phyloP scores from a whole-genome alignment of 495 filamentous ascomycete genomes.

The Podospora tetraspora region DNA sequence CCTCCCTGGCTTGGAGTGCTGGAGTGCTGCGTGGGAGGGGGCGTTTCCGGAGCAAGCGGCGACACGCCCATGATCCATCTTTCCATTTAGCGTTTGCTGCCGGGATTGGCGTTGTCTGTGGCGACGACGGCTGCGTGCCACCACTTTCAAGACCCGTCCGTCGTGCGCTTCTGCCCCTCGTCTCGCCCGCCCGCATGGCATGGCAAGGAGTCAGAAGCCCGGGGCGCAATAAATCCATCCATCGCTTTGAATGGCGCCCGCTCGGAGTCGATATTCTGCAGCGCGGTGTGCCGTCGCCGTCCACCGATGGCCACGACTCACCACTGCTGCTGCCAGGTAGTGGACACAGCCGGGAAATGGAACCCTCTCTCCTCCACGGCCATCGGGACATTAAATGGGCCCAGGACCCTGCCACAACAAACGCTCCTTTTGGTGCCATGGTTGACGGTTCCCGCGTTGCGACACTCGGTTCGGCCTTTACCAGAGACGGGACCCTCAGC shows the following conservation, averaged over 20 bases:
- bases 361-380: neutral
- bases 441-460: neutral
- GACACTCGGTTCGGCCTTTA: neutral
- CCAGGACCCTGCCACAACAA: neutral
- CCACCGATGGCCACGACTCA: too few species aligned
- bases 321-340: neutral
- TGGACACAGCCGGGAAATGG: too few species aligned
- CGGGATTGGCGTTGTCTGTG: slow-evolving; percentile 24
- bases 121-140: slow-evolving; percentile 23
- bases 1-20: neutral
- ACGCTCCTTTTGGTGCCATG: neutral
- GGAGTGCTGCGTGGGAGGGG: slow-evolving; percentile 20
- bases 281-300: slow-evolving; percentile 11
- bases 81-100: slow-evolving; percentile 22
- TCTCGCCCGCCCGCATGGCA: slow-evolving; percentile 22
- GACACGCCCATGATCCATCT: slow-evolving; percentile 22
- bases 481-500: neutral
- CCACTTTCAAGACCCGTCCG: slow-evolving; percentile 1
- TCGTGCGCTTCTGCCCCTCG: slow-evolving; percentile 22
- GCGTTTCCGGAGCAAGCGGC: slow-evolving; percentile 34
- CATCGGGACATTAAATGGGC: neutral
- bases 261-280: slow-evolving; percentile 9
- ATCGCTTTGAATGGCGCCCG: neutral
- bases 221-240: neutral
- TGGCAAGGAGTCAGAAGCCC: neutral